These are phyloP conservation scores for Colletotrichum sp. DNA, from an alignment of 2,329 filamentous ascomycete species.

Conservation along the genomic window DNA sequence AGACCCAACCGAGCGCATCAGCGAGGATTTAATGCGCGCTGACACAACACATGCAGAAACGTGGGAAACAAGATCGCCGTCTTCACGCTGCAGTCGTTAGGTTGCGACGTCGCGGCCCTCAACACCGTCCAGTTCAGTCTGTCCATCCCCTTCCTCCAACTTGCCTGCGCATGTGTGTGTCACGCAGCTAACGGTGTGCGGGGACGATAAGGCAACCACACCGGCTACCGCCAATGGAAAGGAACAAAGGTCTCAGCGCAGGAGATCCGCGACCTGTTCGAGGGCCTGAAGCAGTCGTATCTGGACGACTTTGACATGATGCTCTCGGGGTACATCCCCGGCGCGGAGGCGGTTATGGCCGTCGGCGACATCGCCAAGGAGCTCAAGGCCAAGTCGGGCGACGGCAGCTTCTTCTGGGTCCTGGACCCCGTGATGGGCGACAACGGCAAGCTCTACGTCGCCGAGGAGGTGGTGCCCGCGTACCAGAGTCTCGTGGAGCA, in stretches of 20 bases:
- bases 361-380: constrained; percentile 86
- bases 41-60: constrained; percentile 65
- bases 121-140: constrained; percentile 98
- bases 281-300: constrained; percentile 81
- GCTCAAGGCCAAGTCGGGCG: constrained; percentile 68
- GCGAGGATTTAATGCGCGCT: not conserved
- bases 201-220: constrained; percentile 82
- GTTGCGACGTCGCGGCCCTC: constrained; percentile 90
- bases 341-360: constrained; percentile 80
- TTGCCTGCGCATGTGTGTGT: not conserved
- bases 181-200: not conserved
- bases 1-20: not conserved
- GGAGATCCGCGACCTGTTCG: constrained; percentile 85
- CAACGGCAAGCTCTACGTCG: constrained; percentile 89
- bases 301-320: constrained; percentile 93
- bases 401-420: constrained; percentile 93
- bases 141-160: constrained; percentile 29
- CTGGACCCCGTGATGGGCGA: constrained; percentile 99
- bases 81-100: constrained; percentile 90
- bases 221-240: constrained; percentile 87
- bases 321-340: constrained; percentile 93
- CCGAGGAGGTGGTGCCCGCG: constrained; percentile 87
- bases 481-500: constrained; percentile 82
- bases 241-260: constrained; percentile 82
- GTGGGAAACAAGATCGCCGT: constrained; percentile 98